phyloP scores from a whole-genome alignment of 2,329 filamentous ascomycete genomes.

The Apiospora pterosperma region DNA sequence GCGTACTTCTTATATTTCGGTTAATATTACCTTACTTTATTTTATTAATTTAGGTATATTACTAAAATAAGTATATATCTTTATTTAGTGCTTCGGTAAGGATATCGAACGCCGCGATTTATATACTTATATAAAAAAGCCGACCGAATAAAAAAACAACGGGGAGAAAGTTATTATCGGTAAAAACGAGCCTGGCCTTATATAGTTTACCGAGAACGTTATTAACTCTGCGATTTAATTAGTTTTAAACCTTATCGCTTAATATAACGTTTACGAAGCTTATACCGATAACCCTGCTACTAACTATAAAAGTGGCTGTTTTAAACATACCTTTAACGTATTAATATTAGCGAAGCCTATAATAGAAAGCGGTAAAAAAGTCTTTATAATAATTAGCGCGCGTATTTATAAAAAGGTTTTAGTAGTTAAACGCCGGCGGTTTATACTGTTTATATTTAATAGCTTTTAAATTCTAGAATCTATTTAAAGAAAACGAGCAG shows the following conservation, averaged over 20 bases:
- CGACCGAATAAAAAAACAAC: background rate
- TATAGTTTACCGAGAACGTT: background rate
- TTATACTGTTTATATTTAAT: background rate
- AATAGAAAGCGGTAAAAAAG: background rate
- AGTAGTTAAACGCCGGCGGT: background rate
- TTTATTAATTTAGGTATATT: background rate
- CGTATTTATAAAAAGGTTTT: background rate
- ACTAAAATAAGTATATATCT: background rate
- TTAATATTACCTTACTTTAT: background rate
- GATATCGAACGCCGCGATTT: background rate
- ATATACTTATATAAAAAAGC: background rate
- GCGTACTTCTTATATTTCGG: background rate
- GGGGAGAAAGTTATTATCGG: background rate
- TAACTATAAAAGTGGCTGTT: background rate
- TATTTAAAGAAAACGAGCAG: background rate
- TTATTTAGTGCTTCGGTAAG: background rate
- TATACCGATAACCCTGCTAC: background rate
- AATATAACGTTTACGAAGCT: background rate
- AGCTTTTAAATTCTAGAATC: background rate
- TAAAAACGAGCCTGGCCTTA: background rate
- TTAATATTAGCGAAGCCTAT: background rate
- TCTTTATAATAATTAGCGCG: background rate
- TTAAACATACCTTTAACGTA: background rate
- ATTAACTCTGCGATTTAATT: background rate
- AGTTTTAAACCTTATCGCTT: background rate